phyloP scores from a whole-genome alignment of 2,329 filamentous ascomycete species.

The Arthrobotrys musiformis region DNA sequence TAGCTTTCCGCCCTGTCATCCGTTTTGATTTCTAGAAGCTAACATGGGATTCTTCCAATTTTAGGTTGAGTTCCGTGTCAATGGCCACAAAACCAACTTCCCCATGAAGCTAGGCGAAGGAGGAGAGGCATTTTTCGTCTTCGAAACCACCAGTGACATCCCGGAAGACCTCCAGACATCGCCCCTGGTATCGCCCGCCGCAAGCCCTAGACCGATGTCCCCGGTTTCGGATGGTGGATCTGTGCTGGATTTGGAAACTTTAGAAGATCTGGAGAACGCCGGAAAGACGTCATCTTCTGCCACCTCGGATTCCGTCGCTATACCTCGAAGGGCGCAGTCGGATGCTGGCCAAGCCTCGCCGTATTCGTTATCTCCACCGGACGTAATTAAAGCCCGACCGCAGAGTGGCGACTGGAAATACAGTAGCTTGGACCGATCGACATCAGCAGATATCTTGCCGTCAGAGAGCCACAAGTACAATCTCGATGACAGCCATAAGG shows the following conservation, averaged over 20 bases:
- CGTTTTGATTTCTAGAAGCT: slow-evolving; percentile 15
- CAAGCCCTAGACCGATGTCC: slow-evolving; percentile 72
- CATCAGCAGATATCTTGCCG: slow-evolving; percentile 69
- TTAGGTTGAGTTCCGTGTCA: slow-evolving; percentile 91
- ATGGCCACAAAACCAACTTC: slow-evolving; percentile 89
- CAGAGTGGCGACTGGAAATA: slow-evolving; percentile 60
- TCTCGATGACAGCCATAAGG: slow-evolving; percentile 50
- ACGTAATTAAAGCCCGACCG: slow-evolving; percentile 59
- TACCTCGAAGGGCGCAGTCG: slow-evolving; percentile 63
- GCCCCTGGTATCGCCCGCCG: slow-evolving; percentile 87
- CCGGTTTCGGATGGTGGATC: slow-evolving; percentile 59
- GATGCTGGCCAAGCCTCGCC: slow-evolving; percentile 65
- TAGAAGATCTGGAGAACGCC: slow-evolving; percentile 64
- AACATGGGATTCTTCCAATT: slow-evolving; percentile 28
- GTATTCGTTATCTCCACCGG: slow-evolving; percentile 62
- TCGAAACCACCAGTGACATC: slow-evolving; percentile 90
- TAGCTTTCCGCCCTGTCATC: slow-evolving; percentile 1
- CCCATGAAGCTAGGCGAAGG: slow-evolving; percentile 98
- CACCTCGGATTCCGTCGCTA: slow-evolving; percentile 56
- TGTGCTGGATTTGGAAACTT: slow-evolving; percentile 60
- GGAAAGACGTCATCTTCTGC: slow-evolving; percentile 57
- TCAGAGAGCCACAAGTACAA: slow-evolving; percentile 61
- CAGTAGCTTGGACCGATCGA: slow-evolving; percentile 64
- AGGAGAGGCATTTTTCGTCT: slow-evolving; percentile 98
- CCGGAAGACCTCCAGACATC: slow-evolving; percentile 95